phyloP scores from a whole-genome alignment of 192 early-diverging fungal genomes.

The Phlyctochytrium bullatum region DNA sequence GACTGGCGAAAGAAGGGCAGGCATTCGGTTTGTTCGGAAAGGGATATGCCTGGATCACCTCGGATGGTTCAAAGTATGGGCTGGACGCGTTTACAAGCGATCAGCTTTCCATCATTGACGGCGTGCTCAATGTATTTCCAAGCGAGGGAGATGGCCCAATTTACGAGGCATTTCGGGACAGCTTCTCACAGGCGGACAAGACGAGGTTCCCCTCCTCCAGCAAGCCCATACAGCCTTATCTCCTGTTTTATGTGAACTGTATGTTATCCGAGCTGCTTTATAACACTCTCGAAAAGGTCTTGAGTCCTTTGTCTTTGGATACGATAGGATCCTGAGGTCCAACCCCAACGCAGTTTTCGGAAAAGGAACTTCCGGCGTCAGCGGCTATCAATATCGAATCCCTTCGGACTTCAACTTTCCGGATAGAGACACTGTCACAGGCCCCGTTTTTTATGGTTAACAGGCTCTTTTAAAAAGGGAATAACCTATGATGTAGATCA shows the following conservation, averaged over 20 bases:
- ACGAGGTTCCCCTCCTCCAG: neutral
- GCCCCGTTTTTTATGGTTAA: neutral
- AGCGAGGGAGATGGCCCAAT: neutral
- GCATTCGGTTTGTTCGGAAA: neutral
- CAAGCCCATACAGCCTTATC: neutral
- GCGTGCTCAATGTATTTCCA: neutral
- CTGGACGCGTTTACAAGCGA: neutral
- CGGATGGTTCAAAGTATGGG: neutral
- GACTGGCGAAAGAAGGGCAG: neutral
- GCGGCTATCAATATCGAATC: no score
- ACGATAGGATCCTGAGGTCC: no score
- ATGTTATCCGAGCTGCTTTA: neutral
- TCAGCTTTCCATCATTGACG: neutral
- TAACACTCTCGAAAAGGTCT: no score
- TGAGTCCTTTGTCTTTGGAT: no score
- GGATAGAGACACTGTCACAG: neutral
- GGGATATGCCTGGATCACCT: constrained; percentile 6
- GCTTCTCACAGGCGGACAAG: neutral
- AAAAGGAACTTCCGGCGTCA: no score
- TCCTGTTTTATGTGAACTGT: neutral
- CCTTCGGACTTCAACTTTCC: neutral
- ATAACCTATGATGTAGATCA: neutral
- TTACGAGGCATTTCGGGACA: neutral
- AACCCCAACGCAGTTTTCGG: no score
- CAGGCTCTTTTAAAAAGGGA: neutral